A percentile compares a stretch with the other conserved stretches of the same genome.
These are phyloP conservation scores for Pholiota adiposa DNA, from an alignment of 1,284 basidiomycete genomes.

Conservation along the genomic window DNA sequence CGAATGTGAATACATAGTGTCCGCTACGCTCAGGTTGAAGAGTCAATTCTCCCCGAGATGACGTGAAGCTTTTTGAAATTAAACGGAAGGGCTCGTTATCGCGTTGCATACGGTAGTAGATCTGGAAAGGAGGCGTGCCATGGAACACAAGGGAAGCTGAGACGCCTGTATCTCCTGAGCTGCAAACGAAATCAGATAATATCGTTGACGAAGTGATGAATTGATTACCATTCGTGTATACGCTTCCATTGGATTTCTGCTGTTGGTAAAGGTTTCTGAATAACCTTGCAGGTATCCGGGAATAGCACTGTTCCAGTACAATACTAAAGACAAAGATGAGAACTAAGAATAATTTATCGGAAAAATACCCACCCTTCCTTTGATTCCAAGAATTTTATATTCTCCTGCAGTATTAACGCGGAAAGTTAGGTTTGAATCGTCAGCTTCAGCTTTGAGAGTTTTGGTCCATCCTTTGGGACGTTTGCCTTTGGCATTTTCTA, in stretches of 20 bases:
- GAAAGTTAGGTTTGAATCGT: conserved; percentile 53
- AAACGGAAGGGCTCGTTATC: conserved; percentile 67
- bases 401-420: conserved; percentile 72
- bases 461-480: conserved; percentile 64
- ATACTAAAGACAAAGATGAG: conserved; percentile 44
- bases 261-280: conserved; percentile 76
- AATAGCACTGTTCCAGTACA: conserved; percentile 82
- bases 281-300: conserved; percentile 77
- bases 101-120: conserved; percentile 79
- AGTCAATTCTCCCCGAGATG: conserved; percentile 82
- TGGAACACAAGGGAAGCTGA: conserved; percentile 86
- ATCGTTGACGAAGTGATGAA: neutral
- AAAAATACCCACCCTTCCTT: conserved; percentile 57
- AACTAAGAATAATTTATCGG: neutral
- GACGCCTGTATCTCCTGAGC: conserved; percentile 93
- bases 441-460: conserved; percentile 53
- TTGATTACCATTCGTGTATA: conserved; percentile 85
- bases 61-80: conserved; percentile 64
- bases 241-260: conserved; percentile 89
- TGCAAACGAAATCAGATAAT: conserved; percentile 36
- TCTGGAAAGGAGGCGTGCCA: conserved; percentile 88
- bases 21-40: conserved; percentile 90
- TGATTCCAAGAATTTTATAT: conserved; percentile 77
- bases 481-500: conserved; percentile 38
- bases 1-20: conserved; percentile 87